phyloP scores from a whole-genome alignment of 371 early-diverging fungal species.

The Mortierella sp. region DNA sequence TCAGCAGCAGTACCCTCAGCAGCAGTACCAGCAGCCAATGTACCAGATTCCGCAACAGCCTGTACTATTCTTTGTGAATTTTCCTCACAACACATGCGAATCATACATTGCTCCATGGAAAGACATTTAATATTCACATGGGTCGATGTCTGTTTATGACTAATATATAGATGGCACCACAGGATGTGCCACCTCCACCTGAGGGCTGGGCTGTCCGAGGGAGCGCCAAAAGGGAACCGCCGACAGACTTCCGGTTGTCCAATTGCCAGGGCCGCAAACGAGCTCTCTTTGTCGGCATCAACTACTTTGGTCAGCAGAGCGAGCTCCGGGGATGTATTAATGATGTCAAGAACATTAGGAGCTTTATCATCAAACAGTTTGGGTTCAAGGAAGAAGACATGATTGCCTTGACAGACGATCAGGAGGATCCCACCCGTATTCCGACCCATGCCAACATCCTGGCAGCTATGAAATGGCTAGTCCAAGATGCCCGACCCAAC shows the following conservation, averaged over 20 bases:
- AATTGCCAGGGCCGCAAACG: conserved; percentile 83
- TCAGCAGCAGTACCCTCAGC: conserved; percentile 6
- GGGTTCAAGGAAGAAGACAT: conserved; percentile 78
- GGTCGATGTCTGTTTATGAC: not conserved
- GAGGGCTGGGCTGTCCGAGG: conserved; percentile 43
- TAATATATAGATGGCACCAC: conserved; percentile 17
- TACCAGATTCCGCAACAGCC: conserved; percentile 22
- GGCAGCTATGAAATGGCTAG: conserved; percentile 91
- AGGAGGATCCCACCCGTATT: conserved; percentile 66
- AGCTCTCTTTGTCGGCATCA: conserved; percentile 93
- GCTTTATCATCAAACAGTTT: conserved; percentile 73
- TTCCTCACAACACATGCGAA: no score
- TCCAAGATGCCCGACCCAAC: conserved; percentile 82
- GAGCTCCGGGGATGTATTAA: conserved; percentile 89
- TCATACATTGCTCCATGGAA: no score
- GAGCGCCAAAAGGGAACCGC: conserved; percentile 9
- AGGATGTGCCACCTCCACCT: conserved; percentile 39
- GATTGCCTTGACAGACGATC: conserved; percentile 91
- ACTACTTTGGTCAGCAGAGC: conserved; percentile 79
- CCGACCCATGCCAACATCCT: conserved; percentile 90
- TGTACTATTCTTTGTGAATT: no score
- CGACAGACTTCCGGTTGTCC: conserved; percentile 68
- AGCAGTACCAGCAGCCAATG: conserved; percentile 12
- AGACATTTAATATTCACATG: not conserved
- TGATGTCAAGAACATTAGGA: conserved; percentile 88